Conservation (phyloP, 768 basidiomycete species). For the Paxillus ammoniavirescens region DNA sequence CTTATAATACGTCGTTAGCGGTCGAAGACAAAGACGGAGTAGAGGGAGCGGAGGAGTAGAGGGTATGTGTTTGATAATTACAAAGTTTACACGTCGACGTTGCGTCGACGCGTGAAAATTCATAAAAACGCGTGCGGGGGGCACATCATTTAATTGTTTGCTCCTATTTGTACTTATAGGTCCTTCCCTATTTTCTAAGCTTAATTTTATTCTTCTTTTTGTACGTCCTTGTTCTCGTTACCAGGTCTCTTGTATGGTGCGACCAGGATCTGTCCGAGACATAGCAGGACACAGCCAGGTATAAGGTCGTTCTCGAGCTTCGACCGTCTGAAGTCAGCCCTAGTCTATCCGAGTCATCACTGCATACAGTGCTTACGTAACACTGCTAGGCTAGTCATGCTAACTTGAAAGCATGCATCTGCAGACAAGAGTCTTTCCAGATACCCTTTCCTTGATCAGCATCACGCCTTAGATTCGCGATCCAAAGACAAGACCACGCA, state of each 20-base stretch:
- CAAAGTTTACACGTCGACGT: too few relatives aligned
- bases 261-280: too few relatives aligned
- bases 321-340: too few relatives aligned
- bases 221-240: neutral
- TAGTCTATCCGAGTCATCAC: too few relatives aligned
- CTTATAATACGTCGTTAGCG: neutral
- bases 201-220: neutral
- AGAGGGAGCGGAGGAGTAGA: neutral
- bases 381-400: too few relatives aligned
- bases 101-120: neutral
- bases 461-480: neutral
- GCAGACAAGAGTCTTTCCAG: too few relatives aligned
- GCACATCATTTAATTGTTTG: constrained; percentile 15
- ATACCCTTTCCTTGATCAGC: neutral
- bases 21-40: neutral
- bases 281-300: too few relatives aligned
- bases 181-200: neutral
- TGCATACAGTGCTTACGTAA: too few relatives aligned
- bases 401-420: too few relatives aligned
- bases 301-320: too few relatives aligned
- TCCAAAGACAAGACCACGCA: neutral
- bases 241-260: neutral
- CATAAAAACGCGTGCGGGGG: neutral
- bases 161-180: constrained; percentile 21
- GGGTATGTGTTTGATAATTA: neutral